Evolutionary conservation across 129 eudicot genomes (phyloP).

Genomic region (Mikania micrantha): DNA sequence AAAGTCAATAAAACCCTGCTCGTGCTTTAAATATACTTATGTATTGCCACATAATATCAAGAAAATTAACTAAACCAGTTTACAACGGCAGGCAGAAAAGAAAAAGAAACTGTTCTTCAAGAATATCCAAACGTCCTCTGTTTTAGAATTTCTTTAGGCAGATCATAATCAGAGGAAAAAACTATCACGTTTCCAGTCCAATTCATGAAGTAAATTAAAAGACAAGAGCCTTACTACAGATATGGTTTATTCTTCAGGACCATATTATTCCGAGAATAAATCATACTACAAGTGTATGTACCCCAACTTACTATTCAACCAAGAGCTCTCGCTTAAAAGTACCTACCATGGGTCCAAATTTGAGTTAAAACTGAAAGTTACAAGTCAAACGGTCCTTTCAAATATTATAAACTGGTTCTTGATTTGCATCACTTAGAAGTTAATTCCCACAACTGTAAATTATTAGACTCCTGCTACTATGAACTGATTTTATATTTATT

Average conservation of each 20-base stretch:
- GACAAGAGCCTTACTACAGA: background rate
- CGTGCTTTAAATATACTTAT: background rate
- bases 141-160: background rate
- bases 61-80: background rate
- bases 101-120: background rate
- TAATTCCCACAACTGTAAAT: background rate
- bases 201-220: background rate
- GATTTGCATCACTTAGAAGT: background rate
- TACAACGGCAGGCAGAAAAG: background rate
- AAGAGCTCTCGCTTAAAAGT: slow-evolving; percentile 5
- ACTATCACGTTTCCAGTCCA: slow-evolving; percentile 14
- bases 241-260: slow-evolving; percentile 16
- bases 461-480: background rate
- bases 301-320: slow-evolving; percentile 7
- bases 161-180: slow-evolving; percentile 8
- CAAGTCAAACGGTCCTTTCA: slow-evolving; percentile 17
- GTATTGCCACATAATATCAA: background rate
- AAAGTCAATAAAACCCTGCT: slow-evolving; percentile 13
- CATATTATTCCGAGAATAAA: slow-evolving; percentile 19
- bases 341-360: slow-evolving; percentile 3
- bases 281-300: slow-evolving; percentile 13
- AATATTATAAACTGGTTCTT: slow-evolving; percentile 13
- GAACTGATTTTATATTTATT: background rate
- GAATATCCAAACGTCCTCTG: background rate
- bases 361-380: slow-evolving; percentile 15